Evolutionary conservation across 2,329 filamentous ascomycete species (phyloP).

Genomic region (Teratosphaeria epicoccoides): DNA sequence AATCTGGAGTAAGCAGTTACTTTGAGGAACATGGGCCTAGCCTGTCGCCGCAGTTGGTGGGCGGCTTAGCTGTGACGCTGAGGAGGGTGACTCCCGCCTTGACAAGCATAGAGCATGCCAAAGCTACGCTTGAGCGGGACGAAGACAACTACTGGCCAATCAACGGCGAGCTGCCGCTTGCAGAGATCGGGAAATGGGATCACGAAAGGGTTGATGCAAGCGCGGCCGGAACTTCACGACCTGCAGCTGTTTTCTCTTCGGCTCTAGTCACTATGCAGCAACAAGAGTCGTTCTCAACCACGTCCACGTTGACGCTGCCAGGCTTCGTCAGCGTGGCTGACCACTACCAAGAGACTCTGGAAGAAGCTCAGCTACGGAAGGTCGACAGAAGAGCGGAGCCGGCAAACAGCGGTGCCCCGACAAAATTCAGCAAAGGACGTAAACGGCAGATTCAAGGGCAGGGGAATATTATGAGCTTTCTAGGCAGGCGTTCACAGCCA

Average conservation of each 20-base stretch:
- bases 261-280: slow-evolving; percentile 16
- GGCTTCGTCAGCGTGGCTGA: slow-evolving; percentile 29
- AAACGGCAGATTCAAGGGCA: slow-evolving; percentile 37
- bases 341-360: slow-evolving; percentile 31
- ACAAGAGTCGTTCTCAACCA: slow-evolving; percentile 18
- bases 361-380: slow-evolving; percentile 21
- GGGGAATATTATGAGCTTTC: slow-evolving; percentile 44
- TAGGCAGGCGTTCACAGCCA: slow-evolving; percentile 19
- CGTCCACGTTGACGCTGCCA: slow-evolving; percentile 17
- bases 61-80: slow-evolving; percentile 61
- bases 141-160: slow-evolving; percentile 61
- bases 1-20: slow-evolving; percentile 39
- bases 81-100: slow-evolving; percentile 49
- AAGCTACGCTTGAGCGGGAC: slow-evolving; percentile 40
- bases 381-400: slow-evolving; percentile 18
- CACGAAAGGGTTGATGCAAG: slow-evolving; percentile 8
- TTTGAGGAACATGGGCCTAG: slow-evolving; percentile 58
- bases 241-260: slow-evolving; percentile 5
- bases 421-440: slow-evolving; percentile 22
- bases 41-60: slow-evolving; percentile 52
- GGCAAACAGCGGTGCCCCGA: slow-evolving; percentile 6
- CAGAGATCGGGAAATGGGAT: slow-evolving; percentile 29
- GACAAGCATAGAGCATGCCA: slow-evolving; percentile 41
- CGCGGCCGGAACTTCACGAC: slow-evolving; percentile 8
- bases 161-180: slow-evolving; percentile 43